Conservation (phyloP, 805 yeast genomes). For the Candida piceae region DNA sequence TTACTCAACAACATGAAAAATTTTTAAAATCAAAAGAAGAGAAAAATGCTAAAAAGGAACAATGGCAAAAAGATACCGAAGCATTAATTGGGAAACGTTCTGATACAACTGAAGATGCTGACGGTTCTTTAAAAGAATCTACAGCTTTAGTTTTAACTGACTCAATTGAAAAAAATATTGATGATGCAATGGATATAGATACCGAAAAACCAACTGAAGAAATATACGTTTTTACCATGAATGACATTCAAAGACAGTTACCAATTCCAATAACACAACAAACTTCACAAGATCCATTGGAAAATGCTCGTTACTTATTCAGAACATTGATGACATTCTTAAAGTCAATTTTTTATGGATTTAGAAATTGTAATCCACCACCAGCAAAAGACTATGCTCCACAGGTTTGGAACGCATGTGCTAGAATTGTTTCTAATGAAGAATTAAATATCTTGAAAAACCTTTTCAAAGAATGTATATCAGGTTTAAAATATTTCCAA, state of each 20-base stretch:
- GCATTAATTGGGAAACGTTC: slow-evolving; percentile 25
- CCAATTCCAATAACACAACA: slow-evolving; percentile 60
- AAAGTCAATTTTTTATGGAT: slow-evolving; percentile 83
- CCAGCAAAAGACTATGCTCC: slow-evolving; percentile 50
- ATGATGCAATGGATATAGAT: slow-evolving; percentile 16
- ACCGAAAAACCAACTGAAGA: slow-evolving; percentile 4
- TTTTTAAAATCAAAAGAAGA: slow-evolving; percentile 41
- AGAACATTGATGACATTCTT: slow-evolving; percentile 85
- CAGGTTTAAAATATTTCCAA: slow-evolving; percentile 73
- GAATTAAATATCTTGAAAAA: slow-evolving; percentile 74
- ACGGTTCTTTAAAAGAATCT: slow-evolving; percentile 1
- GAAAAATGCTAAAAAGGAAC: slow-evolving; percentile 37
- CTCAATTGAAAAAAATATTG: not conserved
- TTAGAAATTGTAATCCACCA: slow-evolving; percentile 86
- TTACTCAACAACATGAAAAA: slow-evolving; percentile 55
- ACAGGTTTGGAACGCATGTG: slow-evolving; percentile 77
- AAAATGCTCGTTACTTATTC: slow-evolving; percentile 84
- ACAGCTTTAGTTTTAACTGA: too few relatives aligned
- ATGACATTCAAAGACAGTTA: slow-evolving; percentile 41
- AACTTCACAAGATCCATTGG: slow-evolving; percentile 59
- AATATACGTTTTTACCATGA: slow-evolving; percentile 30
- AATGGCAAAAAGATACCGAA: slow-evolving; percentile 36
- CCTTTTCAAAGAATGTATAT: slow-evolving; percentile 78
- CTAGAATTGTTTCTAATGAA: slow-evolving; percentile 77
- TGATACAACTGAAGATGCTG: slow-evolving; percentile 11